Percentiles rank a stretch among this genome's conserved stretches.
Conservation (phyloP, 352 stramenopile genomes). For the Phytophthora fragariae region DNA sequence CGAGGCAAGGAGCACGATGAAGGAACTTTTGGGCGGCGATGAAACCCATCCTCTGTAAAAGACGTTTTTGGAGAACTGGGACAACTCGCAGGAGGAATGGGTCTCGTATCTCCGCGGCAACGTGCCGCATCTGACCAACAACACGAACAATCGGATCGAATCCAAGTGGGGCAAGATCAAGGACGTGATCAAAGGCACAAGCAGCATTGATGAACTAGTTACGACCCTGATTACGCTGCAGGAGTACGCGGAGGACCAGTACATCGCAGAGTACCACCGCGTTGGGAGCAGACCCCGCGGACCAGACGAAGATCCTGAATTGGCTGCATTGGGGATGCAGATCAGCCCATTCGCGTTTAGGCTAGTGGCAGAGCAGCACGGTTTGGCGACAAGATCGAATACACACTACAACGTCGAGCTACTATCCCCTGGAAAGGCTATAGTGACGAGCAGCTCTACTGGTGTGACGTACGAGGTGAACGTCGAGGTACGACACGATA, state of each 20-base stretch:
- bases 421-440: neutral
- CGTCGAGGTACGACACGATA: neutral
- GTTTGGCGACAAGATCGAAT: neutral
- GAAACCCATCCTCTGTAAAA: too few species aligned
- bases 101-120: too few species aligned
- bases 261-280: neutral
- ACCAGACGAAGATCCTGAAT: neutral
- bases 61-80: too few species aligned
- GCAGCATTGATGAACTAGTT: too few species aligned
- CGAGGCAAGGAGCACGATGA: neutral
- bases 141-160: too few species aligned
- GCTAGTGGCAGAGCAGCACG: neutral
- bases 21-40: too few species aligned
- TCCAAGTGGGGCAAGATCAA: too few species aligned
- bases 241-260: too few species aligned
- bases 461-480: neutral
- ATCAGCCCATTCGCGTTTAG: neutral
- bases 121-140: too few species aligned
- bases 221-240: too few species aligned
- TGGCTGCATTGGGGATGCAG: neutral
- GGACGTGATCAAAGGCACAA: too few species aligned
- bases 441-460: neutral
- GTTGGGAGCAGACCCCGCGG: neutral
- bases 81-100: too few species aligned
- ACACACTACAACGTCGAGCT: neutral